These are phyloP conservation scores for Sarocladium brachiariae DNA, from an alignment of 2,329 filamentous ascomycete genomes.

Conservation along the genomic window DNA sequence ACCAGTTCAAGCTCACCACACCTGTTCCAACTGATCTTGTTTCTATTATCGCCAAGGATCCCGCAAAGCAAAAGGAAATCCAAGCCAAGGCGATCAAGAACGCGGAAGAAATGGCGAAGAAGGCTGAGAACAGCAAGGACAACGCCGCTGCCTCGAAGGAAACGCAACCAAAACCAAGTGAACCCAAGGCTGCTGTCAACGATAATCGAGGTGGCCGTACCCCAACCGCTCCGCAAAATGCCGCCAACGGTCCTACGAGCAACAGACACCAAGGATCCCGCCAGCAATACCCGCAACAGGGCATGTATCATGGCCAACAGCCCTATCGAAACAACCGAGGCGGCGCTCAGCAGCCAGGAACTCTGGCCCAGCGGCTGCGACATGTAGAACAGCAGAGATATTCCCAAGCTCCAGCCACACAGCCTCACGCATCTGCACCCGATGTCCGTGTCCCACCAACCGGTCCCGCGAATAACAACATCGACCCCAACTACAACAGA, in stretches of 20 bases:
- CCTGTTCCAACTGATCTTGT: slow-evolving; percentile 89
- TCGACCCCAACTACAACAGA: slow-evolving; percentile 46
- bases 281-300: slow-evolving; percentile 40
- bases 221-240: slow-evolving; percentile 24
- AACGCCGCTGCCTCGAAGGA: slow-evolving; percentile 1
- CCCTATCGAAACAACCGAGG: slow-evolving; percentile 42
- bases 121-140: slow-evolving; percentile 36
- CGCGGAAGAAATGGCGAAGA: slow-evolving; percentile 54
- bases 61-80: slow-evolving; percentile 88
- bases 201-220: slow-evolving; percentile 24
- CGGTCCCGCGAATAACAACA: slow-evolving; percentile 58
- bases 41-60: slow-evolving; percentile 92
- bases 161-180: slow-evolving; percentile 20
- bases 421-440: slow-evolving; percentile 47
- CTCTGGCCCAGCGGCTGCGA: slow-evolving; percentile 43
- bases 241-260: slow-evolving; percentile 18
- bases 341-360: slow-evolving; percentile 35
- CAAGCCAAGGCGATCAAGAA: slow-evolving; percentile 80
- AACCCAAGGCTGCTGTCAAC: slow-evolving; percentile 23
- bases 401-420: slow-evolving; percentile 33
- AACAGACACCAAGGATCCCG: slow-evolving; percentile 42
- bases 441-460: slow-evolving; percentile 68
- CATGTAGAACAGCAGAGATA: slow-evolving; percentile 46
- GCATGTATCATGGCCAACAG: slow-evolving; percentile 31
- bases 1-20: slow-evolving; percentile 88